These are phyloP conservation scores for Cercospora sesami DNA, from an alignment of 2,329 filamentous ascomycete genomes.

Conservation along the genomic window DNA sequence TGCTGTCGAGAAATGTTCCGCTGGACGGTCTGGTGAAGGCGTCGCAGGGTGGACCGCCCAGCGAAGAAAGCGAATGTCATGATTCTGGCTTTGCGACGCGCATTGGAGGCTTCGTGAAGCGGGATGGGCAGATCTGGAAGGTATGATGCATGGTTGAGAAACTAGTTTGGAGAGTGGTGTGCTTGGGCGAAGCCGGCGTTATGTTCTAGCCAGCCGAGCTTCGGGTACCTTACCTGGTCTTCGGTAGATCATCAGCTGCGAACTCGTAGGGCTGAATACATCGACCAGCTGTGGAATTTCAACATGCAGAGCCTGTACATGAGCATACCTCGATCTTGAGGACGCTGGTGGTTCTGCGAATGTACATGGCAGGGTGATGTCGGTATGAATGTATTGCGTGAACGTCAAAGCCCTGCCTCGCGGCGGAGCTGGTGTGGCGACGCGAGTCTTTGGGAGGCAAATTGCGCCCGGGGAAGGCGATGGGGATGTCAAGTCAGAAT, in stretches of 20 bases:
- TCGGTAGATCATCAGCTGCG: neutral
- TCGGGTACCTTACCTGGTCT: conserved; percentile 3
- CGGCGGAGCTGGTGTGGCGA: neutral
- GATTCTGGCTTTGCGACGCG: conserved; percentile 16
- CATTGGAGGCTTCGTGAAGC: conserved; percentile 12
- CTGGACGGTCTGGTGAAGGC: conserved; percentile 38
- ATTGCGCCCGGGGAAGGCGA: conserved; percentile 17
- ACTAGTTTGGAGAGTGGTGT: neutral
- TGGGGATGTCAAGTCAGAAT: neutral
- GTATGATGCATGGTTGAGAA: conserved; percentile 8
- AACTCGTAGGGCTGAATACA: conserved; percentile 13
- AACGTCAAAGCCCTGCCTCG: neutral
- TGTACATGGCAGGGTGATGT: neutral
- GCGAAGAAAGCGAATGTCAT: conserved; percentile 34
- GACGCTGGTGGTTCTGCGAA: too few species aligned
- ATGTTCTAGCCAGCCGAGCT: neutral
- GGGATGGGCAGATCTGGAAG: neutral
- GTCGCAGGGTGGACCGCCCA: conserved; percentile 33
- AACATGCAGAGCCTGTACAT: neutral
- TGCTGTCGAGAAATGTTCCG: conserved; percentile 36
- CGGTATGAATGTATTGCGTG: neutral
- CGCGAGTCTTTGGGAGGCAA: neutral
- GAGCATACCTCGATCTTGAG: neutral
- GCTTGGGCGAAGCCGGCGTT: conserved; percentile 11
- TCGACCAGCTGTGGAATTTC: neutral